Evolutionary conservation across 345 rosid species (phyloP).

Genomic region (Acer saccharum): DNA sequence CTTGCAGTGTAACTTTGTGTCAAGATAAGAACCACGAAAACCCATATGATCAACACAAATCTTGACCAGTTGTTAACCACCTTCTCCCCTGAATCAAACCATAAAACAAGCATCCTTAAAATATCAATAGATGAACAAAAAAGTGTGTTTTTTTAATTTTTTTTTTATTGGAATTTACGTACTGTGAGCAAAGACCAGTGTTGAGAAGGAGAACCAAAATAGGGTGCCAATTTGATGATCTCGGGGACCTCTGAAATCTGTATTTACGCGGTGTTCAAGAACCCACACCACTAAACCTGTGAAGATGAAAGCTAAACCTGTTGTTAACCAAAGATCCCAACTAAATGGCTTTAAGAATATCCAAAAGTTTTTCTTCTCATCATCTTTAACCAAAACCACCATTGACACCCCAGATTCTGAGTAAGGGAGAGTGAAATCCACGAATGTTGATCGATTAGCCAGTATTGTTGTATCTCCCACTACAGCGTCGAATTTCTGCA

Average conservation of each 20-base stretch:
- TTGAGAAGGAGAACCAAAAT: slow-evolving; percentile 52
- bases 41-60: slow-evolving; percentile 56
- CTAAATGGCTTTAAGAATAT: slow-evolving; percentile 16
- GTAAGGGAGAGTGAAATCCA: slow-evolving; percentile 53
- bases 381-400: slow-evolving; percentile 34
- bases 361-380: slow-evolving; percentile 40
- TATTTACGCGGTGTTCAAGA: slow-evolving; percentile 44
- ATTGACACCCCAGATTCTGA: slow-evolving; percentile 44
- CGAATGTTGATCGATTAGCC: slow-evolving; percentile 31
- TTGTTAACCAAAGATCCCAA: slow-evolving; percentile 38
- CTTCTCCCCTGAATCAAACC: slow-evolving; percentile 41
- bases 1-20: slow-evolving; percentile 57
- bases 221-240: slow-evolving; percentile 38
- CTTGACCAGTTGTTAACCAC: slow-evolving; percentile 43
- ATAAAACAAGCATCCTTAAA: not conserved
- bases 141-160: too few species aligned
- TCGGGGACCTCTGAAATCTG: slow-evolving; percentile 45
- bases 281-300: slow-evolving; percentile 50
- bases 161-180: slow-evolving; percentile 2
- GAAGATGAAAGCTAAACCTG: slow-evolving; percentile 38
- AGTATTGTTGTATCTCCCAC: slow-evolving; percentile 53
- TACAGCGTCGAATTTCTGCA: slow-evolving; percentile 40
- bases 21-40: slow-evolving; percentile 49
- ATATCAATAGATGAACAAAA: too few species aligned
- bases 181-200: slow-evolving; percentile 57